Base-by-base conservation (phyloP, 1,139 yeast species). In the Pneumocystis sp. region DNA sequence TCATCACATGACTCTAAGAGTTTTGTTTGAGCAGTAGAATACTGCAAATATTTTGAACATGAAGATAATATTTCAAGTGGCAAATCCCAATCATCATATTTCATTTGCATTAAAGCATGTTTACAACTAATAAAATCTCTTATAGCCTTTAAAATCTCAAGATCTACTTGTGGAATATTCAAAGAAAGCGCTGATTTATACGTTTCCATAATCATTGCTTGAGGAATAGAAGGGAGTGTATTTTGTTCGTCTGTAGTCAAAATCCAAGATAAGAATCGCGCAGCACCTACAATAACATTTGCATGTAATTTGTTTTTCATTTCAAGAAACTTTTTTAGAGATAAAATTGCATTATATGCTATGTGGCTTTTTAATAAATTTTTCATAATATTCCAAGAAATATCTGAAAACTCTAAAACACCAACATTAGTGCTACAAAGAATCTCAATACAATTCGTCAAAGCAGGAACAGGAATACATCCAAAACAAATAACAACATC, bases 261-360 rank as follows among this genome's bases (percentile, higher is more conserved):
- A 50, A 50, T 50, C 57, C 57, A 50, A 25, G 57, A 50, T 25
- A 50, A 50, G 25, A 50, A 50, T 12, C 57, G 19, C 1, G 34
- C 79, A 0, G 86, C 82, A 1, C 87, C 88, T 31, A 80, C 71
- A 67, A 82, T 77, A 21, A 83, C 76, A 60, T 77, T 73, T 63
- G 70, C 72, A 19, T 74, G 70, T 56, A 71, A 69, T 31, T 71
- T 63, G 8, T 10, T 66, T 6, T 71, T 72, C 39, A 72, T 73
- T 29, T 75, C 73, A 21, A 80, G 71, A 34, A 81, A 75, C 44
- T 77, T 76, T 66, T 79, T 75, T n/a, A 81, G 69, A 3, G 74
- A 71, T 1, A 71, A 68, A 17, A 80, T 72, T 0, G 80, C 74
- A 19, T 73, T 71, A 65, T 76, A 74, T 0, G 79, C 76, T 21